phyloP scores from a whole-genome alignment of 2,329 filamentous ascomycete genomes.

The Paraphaeosphaeria sporulosa region DNA sequence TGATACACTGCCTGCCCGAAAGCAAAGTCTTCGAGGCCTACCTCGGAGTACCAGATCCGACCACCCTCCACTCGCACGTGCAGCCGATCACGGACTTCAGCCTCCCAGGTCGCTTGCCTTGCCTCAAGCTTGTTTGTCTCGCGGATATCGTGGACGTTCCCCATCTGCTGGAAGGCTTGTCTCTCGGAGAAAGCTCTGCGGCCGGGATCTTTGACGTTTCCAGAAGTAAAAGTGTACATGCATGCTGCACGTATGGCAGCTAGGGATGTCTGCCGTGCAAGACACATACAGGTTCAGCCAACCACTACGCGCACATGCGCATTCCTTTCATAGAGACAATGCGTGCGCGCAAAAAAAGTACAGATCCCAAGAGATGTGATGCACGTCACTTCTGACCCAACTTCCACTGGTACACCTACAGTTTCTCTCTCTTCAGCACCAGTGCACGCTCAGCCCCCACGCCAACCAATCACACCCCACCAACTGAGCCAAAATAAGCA shows the following conservation, averaged over 20 bases:
- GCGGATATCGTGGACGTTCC: background rate
- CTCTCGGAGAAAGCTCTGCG: background rate
- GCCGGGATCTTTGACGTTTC: too few species aligned
- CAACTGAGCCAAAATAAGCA: background rate
- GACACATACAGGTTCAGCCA: too few species aligned
- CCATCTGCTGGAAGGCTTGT: background rate
- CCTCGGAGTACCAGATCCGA: too few species aligned
- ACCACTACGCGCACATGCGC: too few species aligned
- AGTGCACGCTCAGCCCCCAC: background rate
- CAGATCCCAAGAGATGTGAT: background rate
- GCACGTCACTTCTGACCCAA: background rate
- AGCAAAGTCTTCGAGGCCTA: too few species aligned
- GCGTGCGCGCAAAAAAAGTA: background rate
- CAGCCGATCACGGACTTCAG: background rate
- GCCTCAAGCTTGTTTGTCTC: background rate
- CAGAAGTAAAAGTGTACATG: background rate
- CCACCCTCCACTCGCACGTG: too few species aligned
- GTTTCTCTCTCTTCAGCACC: background rate
- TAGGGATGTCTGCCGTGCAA: background rate
- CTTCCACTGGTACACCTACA: background rate
- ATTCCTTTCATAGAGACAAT: too few species aligned
- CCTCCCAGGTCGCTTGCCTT: too few species aligned
- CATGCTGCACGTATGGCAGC: background rate
- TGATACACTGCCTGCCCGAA: too few species aligned
- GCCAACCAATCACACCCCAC: background rate